phyloP scores from a whole-genome alignment of 2,329 filamentous ascomycete genomes.

The Lasiodiplodia gonubiensis region DNA sequence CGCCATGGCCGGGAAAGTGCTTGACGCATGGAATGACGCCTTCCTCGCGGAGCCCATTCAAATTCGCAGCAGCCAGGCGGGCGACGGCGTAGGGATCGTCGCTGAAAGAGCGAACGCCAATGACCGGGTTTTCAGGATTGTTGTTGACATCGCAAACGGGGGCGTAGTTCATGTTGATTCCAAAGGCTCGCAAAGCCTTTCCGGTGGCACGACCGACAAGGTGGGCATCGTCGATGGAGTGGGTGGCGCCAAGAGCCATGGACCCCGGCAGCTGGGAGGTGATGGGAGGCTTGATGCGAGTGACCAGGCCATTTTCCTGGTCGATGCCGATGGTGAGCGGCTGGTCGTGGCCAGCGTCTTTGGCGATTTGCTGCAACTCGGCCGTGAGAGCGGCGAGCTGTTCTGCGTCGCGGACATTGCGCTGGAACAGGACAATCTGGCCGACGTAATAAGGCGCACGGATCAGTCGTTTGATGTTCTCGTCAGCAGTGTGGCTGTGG shows the following conservation, averaged over 20 bases:
- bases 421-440: slow-evolving; percentile 26
- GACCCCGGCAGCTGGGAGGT: slow-evolving; percentile 16
- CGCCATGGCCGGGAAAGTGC: slow-evolving; percentile 27
- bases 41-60: slow-evolving; percentile 7
- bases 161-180: slow-evolving; percentile 27
- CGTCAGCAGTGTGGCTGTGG: slow-evolving; percentile 23
- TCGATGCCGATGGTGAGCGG: slow-evolving; percentile 26
- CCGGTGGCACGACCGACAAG: slow-evolving; percentile 7
- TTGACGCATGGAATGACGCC: slow-evolving; percentile 27
- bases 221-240: not conserved
- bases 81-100: slow-evolving; percentile 12
- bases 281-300: slow-evolving; percentile 23
- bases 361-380: slow-evolving; percentile 21
- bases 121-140: slow-evolving; percentile 25
- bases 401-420: slow-evolving; percentile 18
- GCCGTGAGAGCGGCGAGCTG: slow-evolving; percentile 5
- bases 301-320: slow-evolving; percentile 27
- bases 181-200: slow-evolving; percentile 3
- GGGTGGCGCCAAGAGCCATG: slow-evolving; percentile 25
- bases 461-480: slow-evolving; percentile 24
- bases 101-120: slow-evolving; percentile 27
- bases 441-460: slow-evolving; percentile 24
- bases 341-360: slow-evolving; percentile 13
- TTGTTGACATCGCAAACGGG: slow-evolving; percentile 29
- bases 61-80: not conserved